Percentiles rank a stretch among this genome's conserved stretches.
Evolutionary conservation across 2,329 filamentous ascomycete species (phyloP).

Genomic region (Botrytis porri): DNA sequence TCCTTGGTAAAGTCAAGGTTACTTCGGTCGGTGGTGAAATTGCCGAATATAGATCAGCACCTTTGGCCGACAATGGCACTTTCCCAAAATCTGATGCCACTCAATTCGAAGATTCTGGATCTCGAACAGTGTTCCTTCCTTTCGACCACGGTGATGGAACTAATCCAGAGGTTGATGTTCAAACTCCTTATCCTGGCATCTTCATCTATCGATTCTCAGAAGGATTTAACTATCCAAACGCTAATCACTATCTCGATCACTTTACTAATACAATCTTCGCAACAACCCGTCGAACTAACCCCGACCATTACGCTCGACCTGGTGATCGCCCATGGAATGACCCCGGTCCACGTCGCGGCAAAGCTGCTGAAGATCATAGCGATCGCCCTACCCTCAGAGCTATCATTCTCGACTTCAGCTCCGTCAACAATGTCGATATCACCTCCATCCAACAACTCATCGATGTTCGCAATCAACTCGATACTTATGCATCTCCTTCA

Average conservation of each 20-base stretch:
- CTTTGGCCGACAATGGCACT: constrained; percentile 58
- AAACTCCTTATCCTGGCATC: constrained; percentile 82
- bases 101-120: constrained; percentile 44
- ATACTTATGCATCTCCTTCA: constrained; percentile 76
- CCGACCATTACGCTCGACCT: constrained; percentile 58
- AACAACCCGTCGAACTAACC: constrained; percentile 73
- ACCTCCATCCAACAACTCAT: constrained; percentile 91
- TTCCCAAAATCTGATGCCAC: constrained; percentile 33
- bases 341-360: constrained; percentile 66
- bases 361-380: constrained; percentile 46
- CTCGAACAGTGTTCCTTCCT: constrained; percentile 81
- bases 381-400: constrained; percentile 72
- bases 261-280: constrained; percentile 65
- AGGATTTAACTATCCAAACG: constrained; percentile 95
- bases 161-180: constrained; percentile 78
- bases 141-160: constrained; percentile 85
- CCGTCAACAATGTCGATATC: constrained; percentile 90
- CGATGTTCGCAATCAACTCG: constrained; percentile 91
- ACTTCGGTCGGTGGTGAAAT: constrained; percentile 69
- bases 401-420: constrained; percentile 90
- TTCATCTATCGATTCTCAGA: constrained; percentile 96
- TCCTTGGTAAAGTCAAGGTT: constrained; percentile 79
- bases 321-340: constrained; percentile 95
- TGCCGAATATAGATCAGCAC: constrained; percentile 54
- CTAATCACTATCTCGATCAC: constrained; percentile 81